Conservation (phyloP, 345 rosid genomes). For the Noccaea bulbosa region DNA sequence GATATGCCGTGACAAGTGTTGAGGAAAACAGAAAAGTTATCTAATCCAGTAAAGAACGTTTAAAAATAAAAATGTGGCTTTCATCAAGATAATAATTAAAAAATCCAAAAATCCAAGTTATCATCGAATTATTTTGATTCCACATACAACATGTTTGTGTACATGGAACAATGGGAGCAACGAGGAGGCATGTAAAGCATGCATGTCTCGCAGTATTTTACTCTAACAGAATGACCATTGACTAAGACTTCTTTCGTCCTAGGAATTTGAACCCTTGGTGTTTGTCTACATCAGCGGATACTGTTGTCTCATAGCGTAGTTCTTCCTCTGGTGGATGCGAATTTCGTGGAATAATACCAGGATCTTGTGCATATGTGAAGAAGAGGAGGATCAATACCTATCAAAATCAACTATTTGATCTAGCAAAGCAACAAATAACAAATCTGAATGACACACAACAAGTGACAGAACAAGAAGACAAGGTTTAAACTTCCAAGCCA, state of each 20-base stretch:
- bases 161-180: constrained; percentile 69
- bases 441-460: constrained; percentile 12
- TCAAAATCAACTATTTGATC: constrained; percentile 40
- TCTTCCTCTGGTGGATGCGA: constrained; percentile 96
- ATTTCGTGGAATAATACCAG: constrained; percentile 92
- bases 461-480: neutral
- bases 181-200: constrained; percentile 99
- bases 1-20: neutral
- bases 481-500: constrained; percentile 1
- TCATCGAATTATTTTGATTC: too few relatives aligned
- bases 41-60: neutral
- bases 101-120: too few relatives aligned
- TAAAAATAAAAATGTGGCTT: too few relatives aligned
- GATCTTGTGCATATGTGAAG: constrained; percentile 90
- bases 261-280: constrained; percentile 86
- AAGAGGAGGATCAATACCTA: constrained; percentile 86
- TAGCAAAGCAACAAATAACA: constrained; percentile 19
- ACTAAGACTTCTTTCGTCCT: constrained; percentile 85
- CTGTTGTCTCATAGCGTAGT: constrained; percentile 59
- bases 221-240: constrained; percentile 79
- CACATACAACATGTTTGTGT: too few relatives aligned
- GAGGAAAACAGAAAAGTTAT: neutral
- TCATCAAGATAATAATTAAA: too few relatives aligned
- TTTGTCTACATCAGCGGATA: constrained; percentile 73
- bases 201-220: constrained; percentile 96